Conservation (phyloP, 805 yeast species). For the Kuraishia molischiana region DNA sequence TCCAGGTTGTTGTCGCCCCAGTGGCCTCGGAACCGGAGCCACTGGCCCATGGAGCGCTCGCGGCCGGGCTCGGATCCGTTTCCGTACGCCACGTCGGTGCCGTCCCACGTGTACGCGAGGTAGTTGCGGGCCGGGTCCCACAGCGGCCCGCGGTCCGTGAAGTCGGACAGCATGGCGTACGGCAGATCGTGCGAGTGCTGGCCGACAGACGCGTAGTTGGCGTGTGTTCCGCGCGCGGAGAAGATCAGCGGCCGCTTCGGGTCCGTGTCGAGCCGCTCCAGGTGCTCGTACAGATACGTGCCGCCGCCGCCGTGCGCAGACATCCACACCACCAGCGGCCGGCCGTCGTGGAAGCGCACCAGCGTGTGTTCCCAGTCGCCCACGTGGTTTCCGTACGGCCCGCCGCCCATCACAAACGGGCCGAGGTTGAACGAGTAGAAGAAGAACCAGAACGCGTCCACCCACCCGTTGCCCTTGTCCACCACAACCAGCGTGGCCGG, state of each 20-base stretch:
- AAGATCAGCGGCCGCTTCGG: slow-evolving; percentile 63
- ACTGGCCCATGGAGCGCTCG: slow-evolving; percentile 48
- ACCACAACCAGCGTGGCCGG: slow-evolving; percentile 78
- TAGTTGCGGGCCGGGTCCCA: slow-evolving; percentile 90
- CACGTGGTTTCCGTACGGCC: slow-evolving; percentile 94
- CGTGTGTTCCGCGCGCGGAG: slow-evolving; percentile 94
- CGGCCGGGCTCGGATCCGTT: slow-evolving; percentile 39
- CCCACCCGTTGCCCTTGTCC: slow-evolving; percentile 91
- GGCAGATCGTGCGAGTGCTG: slow-evolving; percentile 96
- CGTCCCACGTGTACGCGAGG: slow-evolving; percentile 74
- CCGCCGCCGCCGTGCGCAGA: slow-evolving; percentile 98
- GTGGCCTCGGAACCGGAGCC: slow-evolving; percentile 75
- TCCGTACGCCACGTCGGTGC: slow-evolving; percentile 34
- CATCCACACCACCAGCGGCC: slow-evolving; percentile 87
- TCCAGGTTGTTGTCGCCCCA: slow-evolving; percentile 84
- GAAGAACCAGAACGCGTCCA: slow-evolving; percentile 94
- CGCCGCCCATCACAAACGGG: slow-evolving; percentile 94
- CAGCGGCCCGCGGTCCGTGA: slow-evolving; percentile 88
- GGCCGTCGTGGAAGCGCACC: slow-evolving; percentile 73
- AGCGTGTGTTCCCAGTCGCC: slow-evolving; percentile 98
- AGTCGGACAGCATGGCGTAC: slow-evolving; percentile 81
- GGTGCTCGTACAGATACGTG: slow-evolving; percentile 68
- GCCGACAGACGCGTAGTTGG: slow-evolving; percentile 92
- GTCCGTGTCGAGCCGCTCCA: slow-evolving; percentile 49
- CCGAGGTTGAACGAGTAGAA: slow-evolving; percentile 92